Conservation (phyloP, 75 land plant species). For the Cunninghamia lanceolata region DNA sequence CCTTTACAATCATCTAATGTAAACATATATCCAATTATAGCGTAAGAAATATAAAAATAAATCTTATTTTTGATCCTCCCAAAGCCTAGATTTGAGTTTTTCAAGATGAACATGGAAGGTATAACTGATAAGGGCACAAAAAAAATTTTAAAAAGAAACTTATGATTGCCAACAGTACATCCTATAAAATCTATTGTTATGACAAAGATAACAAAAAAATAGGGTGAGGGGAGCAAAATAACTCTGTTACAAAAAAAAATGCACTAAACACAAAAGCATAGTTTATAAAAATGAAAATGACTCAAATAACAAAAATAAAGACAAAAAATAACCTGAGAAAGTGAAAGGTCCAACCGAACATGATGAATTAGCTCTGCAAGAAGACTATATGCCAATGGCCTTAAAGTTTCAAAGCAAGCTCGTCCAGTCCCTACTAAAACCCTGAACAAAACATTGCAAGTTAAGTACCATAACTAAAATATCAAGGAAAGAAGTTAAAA, state of each 20-base stretch:
- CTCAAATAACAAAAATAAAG: not conserved
- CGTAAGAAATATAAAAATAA: no score
- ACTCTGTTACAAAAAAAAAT: no score
- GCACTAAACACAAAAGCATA: not conserved
- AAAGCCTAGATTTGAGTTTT: not conserved
- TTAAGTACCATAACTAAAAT: not conserved
- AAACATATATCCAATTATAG: no score
- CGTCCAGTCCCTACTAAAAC: constrained; percentile 97
- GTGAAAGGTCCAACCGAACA: constrained; percentile 82
- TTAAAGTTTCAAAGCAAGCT: constrained; percentile 89
- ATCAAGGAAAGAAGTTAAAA: not conserved
- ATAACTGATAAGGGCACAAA: not conserved
- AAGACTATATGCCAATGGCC: constrained; percentile 96
- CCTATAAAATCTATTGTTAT: not conserved
- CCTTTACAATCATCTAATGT: not conserved
- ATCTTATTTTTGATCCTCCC: not conserved
- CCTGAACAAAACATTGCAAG: constrained; percentile 33
- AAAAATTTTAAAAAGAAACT: not conserved
- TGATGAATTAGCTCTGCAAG: constrained; percentile 98
- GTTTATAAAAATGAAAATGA: not conserved
- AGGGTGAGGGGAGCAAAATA: not conserved
- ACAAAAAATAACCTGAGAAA: constrained; percentile 63
- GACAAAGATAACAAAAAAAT: not conserved
- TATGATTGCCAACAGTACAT: not conserved
- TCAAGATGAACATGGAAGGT: not conserved